Percentiles rank a stretch among this genome's conserved stretches.
phyloP scores from a whole-genome alignment of 2,329 filamentous ascomycete genomes.

The Fusarium liriodendri region DNA sequence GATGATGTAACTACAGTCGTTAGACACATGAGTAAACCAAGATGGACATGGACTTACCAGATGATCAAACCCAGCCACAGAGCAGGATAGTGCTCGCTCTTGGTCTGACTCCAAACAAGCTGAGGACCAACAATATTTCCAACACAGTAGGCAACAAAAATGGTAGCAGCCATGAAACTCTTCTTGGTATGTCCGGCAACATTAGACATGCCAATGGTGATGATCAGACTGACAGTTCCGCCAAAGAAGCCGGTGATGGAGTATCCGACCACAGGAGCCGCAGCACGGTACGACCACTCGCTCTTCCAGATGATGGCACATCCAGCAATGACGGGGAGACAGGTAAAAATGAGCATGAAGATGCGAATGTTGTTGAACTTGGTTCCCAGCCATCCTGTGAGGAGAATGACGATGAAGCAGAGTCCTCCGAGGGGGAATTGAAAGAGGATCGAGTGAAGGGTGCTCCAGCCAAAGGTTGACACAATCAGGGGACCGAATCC shows the following conservation, averaged over 20 bases:
- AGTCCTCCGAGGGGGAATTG: slow-evolving; percentile 80
- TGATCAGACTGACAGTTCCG: slow-evolving; percentile 71
- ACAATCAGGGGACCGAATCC: slow-evolving; percentile 80
- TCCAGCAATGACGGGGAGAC: slow-evolving; percentile 79
- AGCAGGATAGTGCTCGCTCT: slow-evolving; percentile 74
- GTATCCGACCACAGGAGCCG: slow-evolving; percentile 76
- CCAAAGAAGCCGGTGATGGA: slow-evolving; percentile 80
- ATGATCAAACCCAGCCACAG: slow-evolving; percentile 77
- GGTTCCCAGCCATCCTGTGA: slow-evolving; percentile 73
- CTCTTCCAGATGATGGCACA: slow-evolving; percentile 81
- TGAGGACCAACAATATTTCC: slow-evolving; percentile 82
- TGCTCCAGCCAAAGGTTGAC: slow-evolving; percentile 74
- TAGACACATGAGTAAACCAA: background rate
- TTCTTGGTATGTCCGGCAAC: slow-evolving; percentile 84
- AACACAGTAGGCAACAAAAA: slow-evolving; percentile 81
- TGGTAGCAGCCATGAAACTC: slow-evolving; percentile 78
- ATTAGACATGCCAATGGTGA: slow-evolving; percentile 69
- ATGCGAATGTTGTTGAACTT: slow-evolving; percentile 72
- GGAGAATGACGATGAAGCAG: slow-evolving; percentile 74
- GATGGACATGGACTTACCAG: slow-evolving; percentile 51
- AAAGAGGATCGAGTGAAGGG: slow-evolving; percentile 74
- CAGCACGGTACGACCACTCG: slow-evolving; percentile 71
- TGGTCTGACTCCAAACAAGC: slow-evolving; percentile 74
- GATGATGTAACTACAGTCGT: slow-evolving; percentile 69
- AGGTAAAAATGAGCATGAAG: slow-evolving; percentile 72